Evolutionary conservation across 495 filamentous ascomycete genomes (phyloP), one percentile per base, ranked within the genome.

Genomic region (Neurospora pannonica): DNA sequence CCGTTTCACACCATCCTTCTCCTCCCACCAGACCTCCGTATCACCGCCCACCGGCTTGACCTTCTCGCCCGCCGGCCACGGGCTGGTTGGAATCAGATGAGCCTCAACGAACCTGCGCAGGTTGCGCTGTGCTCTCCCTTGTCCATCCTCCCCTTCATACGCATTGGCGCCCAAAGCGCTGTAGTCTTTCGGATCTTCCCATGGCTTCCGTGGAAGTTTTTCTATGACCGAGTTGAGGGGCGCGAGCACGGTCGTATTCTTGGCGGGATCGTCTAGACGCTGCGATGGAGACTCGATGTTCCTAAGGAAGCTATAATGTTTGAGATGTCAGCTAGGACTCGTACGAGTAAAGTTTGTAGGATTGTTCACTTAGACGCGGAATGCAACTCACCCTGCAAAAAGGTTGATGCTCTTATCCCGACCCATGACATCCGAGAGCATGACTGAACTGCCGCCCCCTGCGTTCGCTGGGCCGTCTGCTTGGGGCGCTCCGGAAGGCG

Each of bases 171-270:
- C 95, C 21, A 93, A 84, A 8, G 83, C 84, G 4, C 83, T 84
- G 80, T 97, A 97, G 73, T 99, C 97, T 46, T 89, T 82, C 0
- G 93, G 90, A 75, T 97, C 90, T 77, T 99, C 95, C 96, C 96
- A 99, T 3, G 96, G 96, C 79, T 98, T 98, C 73, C 93, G 86
- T 0, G 94, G 94, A 46, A 98, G 86, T 2, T 82, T 87, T 76
- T 91, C 91, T 75, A 99, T 89, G 1, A 89, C 94, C 46, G 88
- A 89, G 82, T 99, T 98, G 7, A 91, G 81, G 1, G 96, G 97
- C 2, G 96, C 96, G 0, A 99, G 87, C 36, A 99, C 92, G 1
- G 97, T 99, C 13, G 94, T 92, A 79, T 97, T 97, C 72, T 87
- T 81, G 0, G 85, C 78, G 2, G 84, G 81, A 80, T 94, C 89